Percentiles rank a stretch among this genome's conserved stretches.
Evolutionary conservation across 768 basidiomycete species (phyloP).

Genomic region (Tricholoma terreum): DNA sequence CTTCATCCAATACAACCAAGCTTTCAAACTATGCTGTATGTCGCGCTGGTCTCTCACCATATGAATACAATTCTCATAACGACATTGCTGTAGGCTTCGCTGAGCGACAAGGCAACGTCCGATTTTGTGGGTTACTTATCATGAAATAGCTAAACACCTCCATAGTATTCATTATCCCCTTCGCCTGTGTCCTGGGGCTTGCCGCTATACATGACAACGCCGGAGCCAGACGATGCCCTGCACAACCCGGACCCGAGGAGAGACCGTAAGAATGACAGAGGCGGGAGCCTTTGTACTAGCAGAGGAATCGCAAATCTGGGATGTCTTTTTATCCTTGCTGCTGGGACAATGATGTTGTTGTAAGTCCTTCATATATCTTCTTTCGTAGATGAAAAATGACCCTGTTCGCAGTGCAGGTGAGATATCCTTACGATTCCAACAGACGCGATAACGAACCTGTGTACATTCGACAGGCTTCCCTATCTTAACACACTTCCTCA

Average conservation of each 20-base stretch:
- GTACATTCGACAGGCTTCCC: conserved; percentile 40
- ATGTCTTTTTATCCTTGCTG: conserved; percentile 56
- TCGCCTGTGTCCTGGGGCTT: conserved; percentile 50
- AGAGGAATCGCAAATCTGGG: conserved; percentile 68
- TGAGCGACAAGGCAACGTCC: conserved; percentile 28
- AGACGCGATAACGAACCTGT: conserved; percentile 1
- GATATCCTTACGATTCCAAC: not conserved
- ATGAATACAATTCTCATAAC: not conserved
- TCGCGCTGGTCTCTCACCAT: not conserved
- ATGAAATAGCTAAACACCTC: not conserved
- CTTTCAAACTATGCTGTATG: conserved; percentile 16
- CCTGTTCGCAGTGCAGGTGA: conserved; percentile 35
- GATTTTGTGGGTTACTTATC: not conserved
- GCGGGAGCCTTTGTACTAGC: conserved; percentile 56
- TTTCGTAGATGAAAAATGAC: not conserved
- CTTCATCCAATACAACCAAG: not conserved
- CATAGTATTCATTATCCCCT: conserved; percentile 37
- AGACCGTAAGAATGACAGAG: conserved; percentile 50
- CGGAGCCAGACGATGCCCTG: conserved; percentile 62
- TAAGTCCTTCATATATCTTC: conserved; percentile 30
- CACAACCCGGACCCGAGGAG: conserved; percentile 61
- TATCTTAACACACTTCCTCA: conserved; percentile 43
- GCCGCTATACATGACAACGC: conserved; percentile 37
- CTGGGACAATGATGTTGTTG: conserved; percentile 52
- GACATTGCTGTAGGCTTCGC: conserved; percentile 19